Evolutionary conservation across 208 protist genomes (phyloP), one percentile per base, ranked within the genome.

Genomic region (Leptomonas seymouri): DNA sequence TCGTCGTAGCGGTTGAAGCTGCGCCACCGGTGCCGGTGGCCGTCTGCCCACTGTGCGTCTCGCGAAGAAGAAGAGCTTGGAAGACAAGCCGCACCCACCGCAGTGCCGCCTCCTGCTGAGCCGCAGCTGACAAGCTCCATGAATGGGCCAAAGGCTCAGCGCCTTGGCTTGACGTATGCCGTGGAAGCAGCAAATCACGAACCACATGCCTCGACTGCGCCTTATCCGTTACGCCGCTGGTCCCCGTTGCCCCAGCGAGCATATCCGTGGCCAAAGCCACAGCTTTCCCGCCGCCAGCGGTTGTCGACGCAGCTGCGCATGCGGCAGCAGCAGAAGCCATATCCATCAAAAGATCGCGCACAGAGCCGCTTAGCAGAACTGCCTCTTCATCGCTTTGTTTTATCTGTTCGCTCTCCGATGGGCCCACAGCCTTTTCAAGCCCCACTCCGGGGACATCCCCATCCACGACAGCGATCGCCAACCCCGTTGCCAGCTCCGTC

Each of bases 1-100:
- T 57, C 64, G 9, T 20, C 42, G 34, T 14, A 12, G 64, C n/a
- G 0, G 39, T 34, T 0, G 46, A 46, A 2, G 41, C 4, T 23
- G 23, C 3, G 55, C 12, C 21, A n/a, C 15, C 45, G 15, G 12
- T 20, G 46, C 15, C 6, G 11, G 36, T 39, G 4, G 55, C 14
- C 21, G 34, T n/a, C 45, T 25, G 12, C 23, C 14, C 58, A 31
- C 61, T 41, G 30, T 75, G 70, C 28, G 46, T 18, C 44, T 79
- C 71, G 27, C 63, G 71, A 20, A 81, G 39, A 18, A 81, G 44
- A 6, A 81, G 76, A 11, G 69, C 76, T 20, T 73, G 69, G 27
- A 53, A 69, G 18, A 81, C 59, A 42, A 74, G 67, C 14, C 56
- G 69, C 62, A 80, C 69, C 74, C 74, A 80, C 39, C 63, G 67